Conservation (phyloP, 495 filamentous ascomycete species). For the Penicillium desertorum region DNA sequence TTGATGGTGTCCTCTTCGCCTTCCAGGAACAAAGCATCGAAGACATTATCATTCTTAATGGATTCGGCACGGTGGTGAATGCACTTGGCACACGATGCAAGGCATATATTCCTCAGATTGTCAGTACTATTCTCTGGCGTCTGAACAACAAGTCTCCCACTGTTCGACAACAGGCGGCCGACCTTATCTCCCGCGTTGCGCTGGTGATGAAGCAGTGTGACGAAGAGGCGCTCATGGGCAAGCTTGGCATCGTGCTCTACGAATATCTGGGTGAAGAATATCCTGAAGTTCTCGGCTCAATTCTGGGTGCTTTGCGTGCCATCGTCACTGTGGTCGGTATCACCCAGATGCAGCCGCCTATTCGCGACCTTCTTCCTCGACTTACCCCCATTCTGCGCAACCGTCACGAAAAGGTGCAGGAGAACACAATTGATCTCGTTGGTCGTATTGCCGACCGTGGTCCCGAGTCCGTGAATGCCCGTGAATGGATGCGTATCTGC, state of each 20-base stretch:
- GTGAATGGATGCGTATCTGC: conserved; percentile 99
- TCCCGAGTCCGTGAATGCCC: conserved; percentile 90
- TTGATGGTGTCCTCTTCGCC: conserved; percentile 94
- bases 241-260: conserved; percentile 94
- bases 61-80: conserved; percentile 98
- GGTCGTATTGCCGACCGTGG: conserved; percentile 98
- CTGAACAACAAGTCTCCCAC: conserved; percentile 96
- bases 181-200: conserved; percentile 93
- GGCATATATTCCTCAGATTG: conserved; percentile 94
- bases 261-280: conserved; percentile 99
- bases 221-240: conserved; percentile 93
- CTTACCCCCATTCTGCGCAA: conserved; percentile 97
- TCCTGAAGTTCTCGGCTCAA: conserved; percentile 95
- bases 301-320: conserved; percentile 88
- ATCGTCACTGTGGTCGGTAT: conserved; percentile 99
- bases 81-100: conserved; percentile 92
- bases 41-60: conserved; percentile 93
- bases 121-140: conserved; percentile 94
- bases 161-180: conserved; percentile 94
- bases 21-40: conserved; percentile 99
- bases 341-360: conserved; percentile 98
- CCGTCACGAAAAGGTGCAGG: conserved; percentile 98
- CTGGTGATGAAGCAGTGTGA: conserved; percentile 99
- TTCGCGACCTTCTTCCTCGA: conserved; percentile 91
- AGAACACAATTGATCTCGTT: conserved; percentile 99